A percentile compares a stretch with the other conserved stretches of the same genome.
Evolutionary conservation across 1,284 basidiomycete species (phyloP).

Genomic region (Trichosporon ovoides): DNA sequence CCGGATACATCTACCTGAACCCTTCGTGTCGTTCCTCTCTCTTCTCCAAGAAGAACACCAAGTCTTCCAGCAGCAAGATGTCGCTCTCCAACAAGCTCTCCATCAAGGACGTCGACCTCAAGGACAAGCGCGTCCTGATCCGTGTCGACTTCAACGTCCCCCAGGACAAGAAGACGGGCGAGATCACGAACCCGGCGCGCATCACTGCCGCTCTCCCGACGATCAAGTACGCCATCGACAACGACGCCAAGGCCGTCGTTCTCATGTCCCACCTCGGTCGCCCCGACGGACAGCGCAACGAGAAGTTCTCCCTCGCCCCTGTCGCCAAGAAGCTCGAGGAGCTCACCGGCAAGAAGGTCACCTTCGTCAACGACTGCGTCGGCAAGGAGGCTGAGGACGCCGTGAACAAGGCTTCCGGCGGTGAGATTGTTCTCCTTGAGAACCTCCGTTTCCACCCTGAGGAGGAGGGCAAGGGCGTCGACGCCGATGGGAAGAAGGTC

Average conservation of each 20-base stretch:
- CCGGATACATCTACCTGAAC: background rate
- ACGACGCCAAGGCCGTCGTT: conserved; percentile 76
- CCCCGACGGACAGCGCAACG: conserved; percentile 83
- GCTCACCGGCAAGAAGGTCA: conserved; percentile 65
- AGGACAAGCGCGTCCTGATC: conserved; percentile 79
- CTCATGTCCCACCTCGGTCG: conserved; percentile 98
- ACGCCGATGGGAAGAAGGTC: conserved; percentile 69
- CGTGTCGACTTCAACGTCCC: conserved; percentile 99
- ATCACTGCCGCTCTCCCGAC: conserved; percentile 95
- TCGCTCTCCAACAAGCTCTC: conserved; percentile 91
- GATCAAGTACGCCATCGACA: conserved; percentile 86
- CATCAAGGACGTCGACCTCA: conserved; percentile 87
- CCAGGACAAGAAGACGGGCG: conserved; percentile 60
- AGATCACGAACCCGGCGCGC: conserved; percentile 92
- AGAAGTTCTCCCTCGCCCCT: conserved; percentile 88
- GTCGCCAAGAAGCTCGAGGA: conserved; percentile 67
- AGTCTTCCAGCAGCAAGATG: conserved; percentile 56
- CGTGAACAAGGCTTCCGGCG: conserved; percentile 64
- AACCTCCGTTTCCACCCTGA: conserved; percentile 98
- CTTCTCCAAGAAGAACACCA: background rate
- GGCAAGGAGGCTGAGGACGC: conserved; percentile 75
- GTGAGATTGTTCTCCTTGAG: conserved; percentile 88
- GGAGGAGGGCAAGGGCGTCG: conserved; percentile 95
- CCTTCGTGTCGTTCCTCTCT: background rate
- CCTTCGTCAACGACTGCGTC: conserved; percentile 81